These are phyloP conservation scores for Ophiosphaerella korrae DNA, from an alignment of 2,329 filamentous ascomycete genomes.

Conservation along the genomic window DNA sequence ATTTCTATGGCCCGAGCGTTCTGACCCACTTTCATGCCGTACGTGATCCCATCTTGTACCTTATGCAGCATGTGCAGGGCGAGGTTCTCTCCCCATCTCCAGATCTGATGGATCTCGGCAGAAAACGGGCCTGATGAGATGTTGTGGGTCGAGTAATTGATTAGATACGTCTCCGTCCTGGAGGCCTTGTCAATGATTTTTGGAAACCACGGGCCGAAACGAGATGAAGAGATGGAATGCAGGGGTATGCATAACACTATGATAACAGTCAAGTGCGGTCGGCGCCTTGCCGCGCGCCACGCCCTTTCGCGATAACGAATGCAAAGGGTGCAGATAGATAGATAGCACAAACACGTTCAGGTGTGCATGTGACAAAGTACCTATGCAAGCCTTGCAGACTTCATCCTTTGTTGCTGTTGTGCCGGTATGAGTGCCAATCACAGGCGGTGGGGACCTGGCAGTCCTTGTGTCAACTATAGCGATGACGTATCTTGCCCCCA, in stretches of 20 bases:
- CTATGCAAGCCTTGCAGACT: too few relatives aligned
- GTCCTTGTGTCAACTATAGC: background rate
- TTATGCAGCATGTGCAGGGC: too few relatives aligned
- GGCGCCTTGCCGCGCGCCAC: constrained; percentile 10
- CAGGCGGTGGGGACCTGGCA: constrained; percentile 11
- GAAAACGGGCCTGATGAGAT: constrained; percentile 14
- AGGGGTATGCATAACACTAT: constrained; percentile 9
- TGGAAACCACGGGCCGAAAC: background rate
- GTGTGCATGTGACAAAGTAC: too few relatives aligned
- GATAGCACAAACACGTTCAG: background rate
- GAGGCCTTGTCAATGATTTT: too few relatives aligned
- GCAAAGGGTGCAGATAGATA: background rate
- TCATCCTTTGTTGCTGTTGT: too few relatives aligned
- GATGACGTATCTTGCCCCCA: constrained; percentile 5
- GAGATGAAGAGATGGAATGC: constrained; percentile 10
- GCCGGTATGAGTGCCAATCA: background rate
- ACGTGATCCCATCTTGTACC: too few relatives aligned
- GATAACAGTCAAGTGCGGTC: constrained; percentile 13
- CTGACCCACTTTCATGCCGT: too few relatives aligned
- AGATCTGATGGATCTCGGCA: constrained; percentile 10
- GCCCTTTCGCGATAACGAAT: constrained; percentile 12
- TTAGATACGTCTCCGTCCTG: too few relatives aligned
- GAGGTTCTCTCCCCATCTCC: background rate
- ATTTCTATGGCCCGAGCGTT: too few relatives aligned
- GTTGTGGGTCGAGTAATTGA: constrained; percentile 9